phyloP scores from a whole-genome alignment of 495 filamentous ascomycete genomes.

The Chlorociboria aeruginascens region DNA sequence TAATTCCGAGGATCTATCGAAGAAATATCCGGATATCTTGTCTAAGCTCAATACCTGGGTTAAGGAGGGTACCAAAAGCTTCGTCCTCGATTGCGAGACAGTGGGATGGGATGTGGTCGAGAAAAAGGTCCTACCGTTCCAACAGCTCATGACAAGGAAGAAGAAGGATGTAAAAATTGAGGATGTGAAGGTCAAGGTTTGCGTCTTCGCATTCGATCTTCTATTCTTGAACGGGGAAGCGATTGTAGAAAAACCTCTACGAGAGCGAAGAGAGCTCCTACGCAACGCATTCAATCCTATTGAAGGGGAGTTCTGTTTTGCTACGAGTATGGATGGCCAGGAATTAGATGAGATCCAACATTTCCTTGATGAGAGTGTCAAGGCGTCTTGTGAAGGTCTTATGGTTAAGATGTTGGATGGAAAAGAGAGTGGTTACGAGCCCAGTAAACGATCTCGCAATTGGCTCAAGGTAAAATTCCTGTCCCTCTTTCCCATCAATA shows the following conservation, averaged over 20 bases:
- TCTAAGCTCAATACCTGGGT: conserved; percentile 81
- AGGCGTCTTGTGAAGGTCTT: conserved; percentile 87
- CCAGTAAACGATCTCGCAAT: conserved; percentile 86
- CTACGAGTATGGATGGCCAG: conserved; percentile 75
- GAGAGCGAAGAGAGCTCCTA: conserved; percentile 71
- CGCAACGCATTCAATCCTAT: conserved; percentile 58
- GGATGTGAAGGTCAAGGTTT: conserved; percentile 94
- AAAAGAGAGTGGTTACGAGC: conserved; percentile 81
- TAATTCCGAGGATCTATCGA: conserved; percentile 91
- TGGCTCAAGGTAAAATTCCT: conserved; percentile 73
- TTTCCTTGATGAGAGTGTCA: conserved; percentile 85
- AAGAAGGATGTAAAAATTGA: conserved; percentile 95
- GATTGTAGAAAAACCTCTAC: conserved; percentile 73
- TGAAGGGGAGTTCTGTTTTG: conserved; percentile 88
- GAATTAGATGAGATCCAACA: conserved; percentile 86
- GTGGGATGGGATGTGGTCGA: conserved; percentile 91
- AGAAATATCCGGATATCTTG: conserved; percentile 94
- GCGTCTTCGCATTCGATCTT: conserved; percentile 93
- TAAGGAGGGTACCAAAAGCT: conserved; percentile 77
- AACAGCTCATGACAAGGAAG: conserved; percentile 95
- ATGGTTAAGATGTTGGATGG: conserved; percentile 99
- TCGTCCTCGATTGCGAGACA: conserved; percentile 94
- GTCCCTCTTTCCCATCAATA: background rate
- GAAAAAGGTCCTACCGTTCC: conserved; percentile 93
- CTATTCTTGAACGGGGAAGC: conserved; percentile 90